Base-by-base conservation (phyloP, 2,329 filamentous ascomycete genomes). In the Gnomoniopsis sp. region DNA sequence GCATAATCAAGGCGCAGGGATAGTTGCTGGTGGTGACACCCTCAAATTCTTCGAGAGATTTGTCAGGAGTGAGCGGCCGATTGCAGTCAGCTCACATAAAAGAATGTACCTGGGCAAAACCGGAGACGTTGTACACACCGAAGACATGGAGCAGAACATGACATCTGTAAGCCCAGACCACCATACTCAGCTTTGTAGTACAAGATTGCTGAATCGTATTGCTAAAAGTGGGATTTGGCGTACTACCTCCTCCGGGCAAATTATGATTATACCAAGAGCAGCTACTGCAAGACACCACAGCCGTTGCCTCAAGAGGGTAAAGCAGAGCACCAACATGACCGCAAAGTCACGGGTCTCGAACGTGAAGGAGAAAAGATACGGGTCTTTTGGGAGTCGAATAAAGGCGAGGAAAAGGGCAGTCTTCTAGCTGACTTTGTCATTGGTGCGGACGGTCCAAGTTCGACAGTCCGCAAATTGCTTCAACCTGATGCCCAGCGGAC, bases 1-100 rank as follows among this genome's bases (percentile, higher is more conserved):
- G 6, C 76, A 79, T 60, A 74, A 79, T 59, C 77, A 79, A 66
- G 77, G 77, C 8, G 77, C 77, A 4, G 77, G 77, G 2, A 75
- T 80, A 26, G 77, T 79, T 0, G 77, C 77, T 0, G 75, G 77
- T 0, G 72, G 73, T 10, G 73, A 79, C 49, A 73, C 72, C 0
- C 72, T 75, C 22, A 68, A 69, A 6, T 77, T 77, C 63, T 74
- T 79, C 64, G 61, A 71, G 47, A 63, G 69, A 14, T 76, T 78
- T 61, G 75, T 77, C 52, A 69, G 69, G 23, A 71, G 71, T 55
- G 67, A 74, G 4, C 66, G 71, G 12, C 68, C 67, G 0, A 67
- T 71, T 3, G 66, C 69, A 0, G 70, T 74, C 22, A 61, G 55
- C 0, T 73, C 71, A 2, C 57, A 64, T 14, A 63, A 67, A 33